A percentile compares a stretch with the other conserved stretches of the same genome.
Conservation (phyloP, 352 stramenopile species). For the Globisporangium nagaii region DNA sequence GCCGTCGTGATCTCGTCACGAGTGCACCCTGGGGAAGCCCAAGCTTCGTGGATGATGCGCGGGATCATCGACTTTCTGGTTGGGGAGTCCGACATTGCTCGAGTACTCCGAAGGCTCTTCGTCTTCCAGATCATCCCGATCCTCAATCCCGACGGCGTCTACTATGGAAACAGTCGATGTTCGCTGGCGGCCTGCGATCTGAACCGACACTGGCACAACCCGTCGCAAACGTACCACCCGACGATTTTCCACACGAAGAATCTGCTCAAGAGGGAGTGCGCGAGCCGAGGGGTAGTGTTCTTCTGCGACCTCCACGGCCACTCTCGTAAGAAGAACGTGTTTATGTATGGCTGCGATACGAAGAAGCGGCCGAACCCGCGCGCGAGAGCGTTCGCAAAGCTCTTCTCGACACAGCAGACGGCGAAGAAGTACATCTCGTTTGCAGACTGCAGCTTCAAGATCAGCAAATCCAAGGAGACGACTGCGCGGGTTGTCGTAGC, state of each 20-base stretch:
- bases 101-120: constrained; percentile 79
- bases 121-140: constrained; percentile 92
- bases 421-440: constrained; percentile 66
- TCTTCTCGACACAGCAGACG: constrained; percentile 57
- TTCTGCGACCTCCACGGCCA: constrained; percentile 92
- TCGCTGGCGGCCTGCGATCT: constrained; percentile 78
- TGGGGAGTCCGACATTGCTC: constrained; percentile 45
- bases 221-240: constrained; percentile 63
- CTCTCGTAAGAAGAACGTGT: constrained; percentile 91
- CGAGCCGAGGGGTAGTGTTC: constrained; percentile 60
- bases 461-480: constrained; percentile 73
- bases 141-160: constrained; percentile 93
- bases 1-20: constrained; percentile 81
- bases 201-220: constrained; percentile 87
- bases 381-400: constrained; percentile 66
- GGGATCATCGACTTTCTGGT: constrained; percentile 89
- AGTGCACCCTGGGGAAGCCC: constrained; percentile 88
- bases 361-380: constrained; percentile 78
- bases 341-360: constrained; percentile 93
- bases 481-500: constrained; percentile 79
- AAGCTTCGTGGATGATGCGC: constrained; percentile 93
- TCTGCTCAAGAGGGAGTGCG: constrained; percentile 55
- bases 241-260: constrained; percentile 87
- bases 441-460: constrained; percentile 74
- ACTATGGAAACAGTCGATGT: constrained; percentile 91